Base-by-base conservation (phyloP, 164 flowering plant species). In the Chimonanthus praecox region DNA sequence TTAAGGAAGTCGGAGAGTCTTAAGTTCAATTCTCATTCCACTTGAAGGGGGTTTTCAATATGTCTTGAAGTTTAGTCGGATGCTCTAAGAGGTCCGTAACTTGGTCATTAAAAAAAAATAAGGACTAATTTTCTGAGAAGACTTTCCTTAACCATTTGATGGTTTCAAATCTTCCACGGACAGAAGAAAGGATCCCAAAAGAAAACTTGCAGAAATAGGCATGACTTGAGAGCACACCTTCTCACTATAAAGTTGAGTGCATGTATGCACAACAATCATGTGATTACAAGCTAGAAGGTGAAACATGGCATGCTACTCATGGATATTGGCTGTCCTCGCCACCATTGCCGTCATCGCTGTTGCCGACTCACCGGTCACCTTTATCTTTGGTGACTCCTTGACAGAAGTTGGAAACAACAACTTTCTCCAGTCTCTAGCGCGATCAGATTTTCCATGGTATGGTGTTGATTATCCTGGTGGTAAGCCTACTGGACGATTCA, bases 351-450 rank as follows among this genome's bases (percentile, higher is more conserved):
- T 75, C 49, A 20, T 50, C 5, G 69, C 47, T 4, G 6, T 7
- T 2, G 77, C 64, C 4, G 77, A 49, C 3, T 15, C 79, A 13
- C 78, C 79, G 0, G 87, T 88, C 13, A 87, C 92, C 0, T 92
- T 78, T 49, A 66, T 91, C 3, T 89, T 92, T 49, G 96, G 98
- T 0, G 96, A 92, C 78, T 92, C 97, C 0, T 74, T 92, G 49
- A 79, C 94, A 11, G 96, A 92, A 54, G 94, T 88, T 45, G 98
- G 98, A 7, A 92, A 92, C 87, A 92, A 92, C 82, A 91, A 92
- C n/a, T 78, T 70, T 69, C 76, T 91, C 6, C 84, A 75, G 47
- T 87, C 94, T 15, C 86, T 90, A 2, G 94, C 94, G 15, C 87
- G 81, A 66, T 77, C 96, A 0, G 84, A 92, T 75, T 89, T 69